phyloP scores from a whole-genome alignment of 371 early-diverging fungal genomes.

The Zopfochytrium polystomum region DNA sequence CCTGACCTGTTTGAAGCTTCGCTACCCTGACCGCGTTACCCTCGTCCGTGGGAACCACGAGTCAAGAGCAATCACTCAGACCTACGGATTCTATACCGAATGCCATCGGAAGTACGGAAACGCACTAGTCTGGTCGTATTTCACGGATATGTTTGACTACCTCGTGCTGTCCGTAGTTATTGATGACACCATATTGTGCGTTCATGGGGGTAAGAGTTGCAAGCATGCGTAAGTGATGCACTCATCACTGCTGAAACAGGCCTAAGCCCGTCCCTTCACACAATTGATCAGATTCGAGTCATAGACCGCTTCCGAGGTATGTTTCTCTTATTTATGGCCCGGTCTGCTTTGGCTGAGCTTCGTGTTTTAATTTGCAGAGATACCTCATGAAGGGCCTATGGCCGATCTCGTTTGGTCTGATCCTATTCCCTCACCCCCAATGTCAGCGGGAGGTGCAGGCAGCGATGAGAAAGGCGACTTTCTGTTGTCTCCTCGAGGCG shows the following conservation, averaged over 20 bases:
- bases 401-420: slow-evolving; percentile 99
- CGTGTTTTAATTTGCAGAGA: too few relatives aligned
- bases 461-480: slow-evolving; percentile 73
- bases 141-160: slow-evolving; percentile 98
- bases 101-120: slow-evolving; percentile 97
- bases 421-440: slow-evolving; percentile 54
- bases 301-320: slow-evolving; percentile 95
- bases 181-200: slow-evolving; percentile 92
- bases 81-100: slow-evolving; percentile 99
- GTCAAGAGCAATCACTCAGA: slow-evolving; percentile 95
- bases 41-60: slow-evolving; percentile 99
- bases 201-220: slow-evolving; percentile 95
- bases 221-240: too few relatives aligned
- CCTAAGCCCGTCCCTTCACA: slow-evolving; percentile 87
- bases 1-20: slow-evolving; percentile 89
- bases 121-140: slow-evolving; percentile 98
- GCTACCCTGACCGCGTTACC: slow-evolving; percentile 93
- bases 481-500: slow-evolving; percentile 80
- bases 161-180: slow-evolving; percentile 96
- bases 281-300: slow-evolving; percentile 94
- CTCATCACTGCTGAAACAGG: too few relatives aligned
- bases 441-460: slow-evolving; percentile 27
- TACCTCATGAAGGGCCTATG: slow-evolving; percentile 98
- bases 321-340: too few relatives aligned
- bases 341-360: too few relatives aligned